phyloP scores from a whole-genome alignment of 2,329 filamentous ascomycete species.

The Hirsutella thompsonii region DNA sequence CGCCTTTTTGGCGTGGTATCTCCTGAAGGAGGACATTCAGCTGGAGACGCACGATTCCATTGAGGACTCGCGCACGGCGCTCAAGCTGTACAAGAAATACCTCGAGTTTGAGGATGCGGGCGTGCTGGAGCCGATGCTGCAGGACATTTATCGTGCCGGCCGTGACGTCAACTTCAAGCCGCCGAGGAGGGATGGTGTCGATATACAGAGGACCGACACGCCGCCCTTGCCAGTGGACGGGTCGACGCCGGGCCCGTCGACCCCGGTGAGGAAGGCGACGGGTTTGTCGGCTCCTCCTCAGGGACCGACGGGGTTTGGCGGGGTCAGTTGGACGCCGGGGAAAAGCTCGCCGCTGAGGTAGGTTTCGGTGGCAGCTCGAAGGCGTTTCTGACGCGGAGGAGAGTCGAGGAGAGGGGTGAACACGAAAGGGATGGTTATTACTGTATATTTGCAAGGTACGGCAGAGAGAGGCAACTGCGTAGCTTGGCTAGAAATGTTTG shows the following conservation, averaged over 20 bases:
- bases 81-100: conserved; percentile 82
- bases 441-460: too few relatives aligned
- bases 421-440: too few relatives aligned
- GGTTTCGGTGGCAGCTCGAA: background rate
- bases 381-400: too few relatives aligned
- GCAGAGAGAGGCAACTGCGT: too few relatives aligned
- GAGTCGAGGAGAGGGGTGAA: too few relatives aligned
- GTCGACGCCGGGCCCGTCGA: conserved; percentile 26
- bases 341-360: conserved; percentile 26
- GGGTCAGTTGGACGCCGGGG: conserved; percentile 30
- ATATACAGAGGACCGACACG: conserved; percentile 36
- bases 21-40: conserved; percentile 91
- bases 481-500: too few relatives aligned
- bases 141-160: conserved; percentile 62
- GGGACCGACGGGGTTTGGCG: conserved; percentile 22
- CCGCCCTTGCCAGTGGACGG: conserved; percentile 32
- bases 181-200: conserved; percentile 31
- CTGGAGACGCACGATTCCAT: conserved; percentile 87
- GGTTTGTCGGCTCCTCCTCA: conserved; percentile 15
- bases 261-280: conserved; percentile 29
- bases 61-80: conserved; percentile 82
- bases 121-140: conserved; percentile 68
- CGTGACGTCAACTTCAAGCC: conserved; percentile 37
- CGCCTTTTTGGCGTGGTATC: conserved; percentile 80
- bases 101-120: conserved; percentile 80